Percentiles rank a stretch among this genome's conserved stretches.
phyloP scores from a whole-genome alignment of 306 rosid species.

The Acacia confusa region DNA sequence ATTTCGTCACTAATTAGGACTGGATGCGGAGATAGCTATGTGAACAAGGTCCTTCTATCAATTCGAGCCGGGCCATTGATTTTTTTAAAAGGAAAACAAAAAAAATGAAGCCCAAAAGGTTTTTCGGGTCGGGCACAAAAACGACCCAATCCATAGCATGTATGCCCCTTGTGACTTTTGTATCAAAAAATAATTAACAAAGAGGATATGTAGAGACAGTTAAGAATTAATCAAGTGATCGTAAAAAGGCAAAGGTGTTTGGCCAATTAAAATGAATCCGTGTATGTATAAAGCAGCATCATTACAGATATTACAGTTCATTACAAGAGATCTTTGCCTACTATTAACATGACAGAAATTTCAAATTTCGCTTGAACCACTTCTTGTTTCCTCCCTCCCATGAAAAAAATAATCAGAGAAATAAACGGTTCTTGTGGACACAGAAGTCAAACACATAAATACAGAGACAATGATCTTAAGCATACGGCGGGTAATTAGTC shows the following conservation, averaged over 20 bases:
- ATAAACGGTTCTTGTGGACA: neutral
- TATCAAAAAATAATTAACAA: no score
- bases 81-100: no score
- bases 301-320: no score
- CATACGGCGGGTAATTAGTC: neutral
- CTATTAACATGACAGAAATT: neutral
- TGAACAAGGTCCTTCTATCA: neutral
- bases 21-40: no score
- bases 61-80: neutral
- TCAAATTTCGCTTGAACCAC: neutral
- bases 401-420: neutral
- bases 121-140: neutral
- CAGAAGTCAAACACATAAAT: neutral
- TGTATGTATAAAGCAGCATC: neutral
- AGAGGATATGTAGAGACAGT: no score
- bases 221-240: neutral
- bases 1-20: no score
- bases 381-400: neutral
- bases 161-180: neutral
- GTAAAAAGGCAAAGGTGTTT: neutral
- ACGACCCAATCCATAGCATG: no score
- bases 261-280: neutral
- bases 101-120: neutral
- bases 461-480: neutral
- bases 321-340: neutral